Conservation (phyloP, 495 filamentous ascomycete genomes). For the Trichoderma reesei region DNA sequence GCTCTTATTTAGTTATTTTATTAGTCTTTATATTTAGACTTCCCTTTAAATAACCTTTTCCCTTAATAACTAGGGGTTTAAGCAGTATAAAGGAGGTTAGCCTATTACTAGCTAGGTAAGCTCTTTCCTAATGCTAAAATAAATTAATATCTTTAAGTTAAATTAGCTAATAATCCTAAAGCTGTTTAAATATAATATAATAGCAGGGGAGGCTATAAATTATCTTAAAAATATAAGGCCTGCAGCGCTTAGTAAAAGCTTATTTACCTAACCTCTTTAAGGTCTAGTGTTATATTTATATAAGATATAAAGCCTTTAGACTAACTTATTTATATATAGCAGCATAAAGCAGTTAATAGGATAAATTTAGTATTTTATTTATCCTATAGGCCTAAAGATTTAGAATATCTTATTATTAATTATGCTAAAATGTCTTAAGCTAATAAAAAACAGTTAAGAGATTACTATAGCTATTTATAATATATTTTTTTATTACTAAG, state of each 20-base stretch:
- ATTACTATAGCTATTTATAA: background rate
- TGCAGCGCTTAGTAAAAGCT: too few species aligned
- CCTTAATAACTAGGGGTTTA: background rate
- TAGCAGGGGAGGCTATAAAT: background rate
- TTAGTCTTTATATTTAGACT: background rate
- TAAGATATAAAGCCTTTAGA: background rate
- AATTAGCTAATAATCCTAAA: background rate
- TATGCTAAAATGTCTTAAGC: background rate
- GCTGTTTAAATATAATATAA: background rate
- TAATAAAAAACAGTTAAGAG: background rate
- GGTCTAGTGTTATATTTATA: background rate
- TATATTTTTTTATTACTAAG: background rate
- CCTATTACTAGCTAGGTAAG: background rate
- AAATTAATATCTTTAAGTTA: background rate
- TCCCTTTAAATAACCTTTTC: background rate
- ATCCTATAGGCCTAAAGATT: background rate
- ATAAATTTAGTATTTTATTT: background rate
- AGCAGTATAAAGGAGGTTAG: too few species aligned
- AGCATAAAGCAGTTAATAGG: background rate
- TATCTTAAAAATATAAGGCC: background rate
- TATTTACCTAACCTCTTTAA: too few species aligned
- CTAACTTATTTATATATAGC: background rate
- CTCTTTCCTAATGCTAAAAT: background rate
- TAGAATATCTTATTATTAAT: background rate
- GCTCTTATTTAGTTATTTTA: background rate